Base-by-base conservation (phyloP, 805 yeast genomes). In the Cyberlindnera petersonii region DNA sequence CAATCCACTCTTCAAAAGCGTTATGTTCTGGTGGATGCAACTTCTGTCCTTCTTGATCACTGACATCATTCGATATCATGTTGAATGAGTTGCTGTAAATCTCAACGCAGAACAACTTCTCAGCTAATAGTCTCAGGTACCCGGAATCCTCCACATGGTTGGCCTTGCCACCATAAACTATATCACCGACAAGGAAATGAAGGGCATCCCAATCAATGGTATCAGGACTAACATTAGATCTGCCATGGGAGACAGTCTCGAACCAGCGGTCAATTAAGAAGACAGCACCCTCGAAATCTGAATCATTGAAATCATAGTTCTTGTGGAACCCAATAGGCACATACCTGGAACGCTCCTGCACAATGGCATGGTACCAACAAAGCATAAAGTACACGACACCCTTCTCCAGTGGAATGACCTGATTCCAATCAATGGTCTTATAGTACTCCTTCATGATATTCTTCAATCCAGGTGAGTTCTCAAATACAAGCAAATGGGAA, bases 341-440 rank as follows among this genome's bases (percentile, higher is more conserved):
- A 46, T 70, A 81, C 33, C 82, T 65, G 35, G 74, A 56, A 37
- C 86, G 59, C 43, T 79, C 87, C 24, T 68, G 68, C 4, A 86
- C 53, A 1, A 82, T 53, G 0, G 84, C 69, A 53, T 86, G 94
- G 45, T 73, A 72, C 95, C 95, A 86, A 0, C 77, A 67, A 5
- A 84, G 47, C 20, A 82, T 56, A 47, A 81, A 76, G 43, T 63
- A 68, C 3, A 82, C 49, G 36, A 74, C 70, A 3, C 60, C 56
- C 26, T 70, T 61, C 42, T 77, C 81, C 5, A 61, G 56, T n/a
- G 49, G 49, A 7, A 18, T 18, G 9, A 23, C 14, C 2, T 21
- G 10, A 17, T 30, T 40, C 4, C 15, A 14, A 0, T 78, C 17
- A 39, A 21, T 39, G 44, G 48, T 44, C 35, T 39, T 26, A 48